Base-by-base conservation (phyloP, 225 moss, liverwort and hornwort genomes). In the Anthoceros angustus region DNA sequence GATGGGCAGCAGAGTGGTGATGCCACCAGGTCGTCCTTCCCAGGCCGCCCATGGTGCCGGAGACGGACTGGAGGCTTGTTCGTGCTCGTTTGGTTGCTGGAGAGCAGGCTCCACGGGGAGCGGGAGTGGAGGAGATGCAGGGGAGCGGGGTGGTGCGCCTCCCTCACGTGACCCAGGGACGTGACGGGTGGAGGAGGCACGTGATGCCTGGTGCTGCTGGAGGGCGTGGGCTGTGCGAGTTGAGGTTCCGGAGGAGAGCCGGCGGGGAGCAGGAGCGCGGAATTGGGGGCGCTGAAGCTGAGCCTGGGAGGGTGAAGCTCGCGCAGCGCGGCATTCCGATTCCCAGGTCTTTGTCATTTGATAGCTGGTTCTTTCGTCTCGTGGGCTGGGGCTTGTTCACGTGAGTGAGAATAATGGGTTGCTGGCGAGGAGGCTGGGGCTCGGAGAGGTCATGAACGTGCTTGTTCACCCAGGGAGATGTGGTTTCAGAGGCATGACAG, bases 41-140 rank as follows among this genome's bases (percentile, higher is more conserved):
- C 43, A 68, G 55, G 3, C 71, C 70, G 39, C 25, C 75, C 43
- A 72, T 72, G 39, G 18, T 69, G 50, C 67, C 72, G 43, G 82
- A 79, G 63, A 55, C 72, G 9, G 82, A 82, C 64, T 82, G 79
- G 79, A 72, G 79, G 23, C 66, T 72, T 38, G 78, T 82, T 72
- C 74, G 82, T 46, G 82, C 82, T 21, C 72, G 68, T 42, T 71
- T 82, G 42, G 79, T 82, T 38, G 74, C 67, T 43, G 74, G 72
- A 41, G 79, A 82, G 70, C 39, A 66, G 32, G 46, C 71, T 15
- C 61, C 24, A 43, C 21, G 63, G 32, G 25, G 5, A 0, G 43
- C 20, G 64, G 42, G 40, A 48, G 16, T 43, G 71, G 62, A 71
- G 62, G 62, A 42, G 66, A 65, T 24, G 26, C 42, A 42, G 25